Conservation (phyloP, 2,329 filamentous ascomycete species). For the Immersiporthe knoxdaviesiana region DNA sequence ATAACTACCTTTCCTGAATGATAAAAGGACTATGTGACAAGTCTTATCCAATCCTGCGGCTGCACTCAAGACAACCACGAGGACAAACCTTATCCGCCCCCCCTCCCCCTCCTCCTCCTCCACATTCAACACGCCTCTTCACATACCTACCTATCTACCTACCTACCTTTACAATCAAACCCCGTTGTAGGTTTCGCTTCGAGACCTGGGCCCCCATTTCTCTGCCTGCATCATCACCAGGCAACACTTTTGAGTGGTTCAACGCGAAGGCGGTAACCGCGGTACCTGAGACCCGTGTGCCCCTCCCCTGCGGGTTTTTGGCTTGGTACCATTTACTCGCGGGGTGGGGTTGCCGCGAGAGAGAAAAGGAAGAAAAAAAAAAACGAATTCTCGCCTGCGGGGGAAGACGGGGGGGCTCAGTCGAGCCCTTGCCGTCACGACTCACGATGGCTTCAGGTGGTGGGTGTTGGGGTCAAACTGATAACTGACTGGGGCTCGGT, state of each 20-base stretch:
- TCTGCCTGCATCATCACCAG: background rate
- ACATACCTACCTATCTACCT: background rate
- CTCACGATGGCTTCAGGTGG: background rate
- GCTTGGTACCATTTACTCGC: background rate
- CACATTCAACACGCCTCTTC: background rate
- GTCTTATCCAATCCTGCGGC: background rate
- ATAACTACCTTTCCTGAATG: no score
- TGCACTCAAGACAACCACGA: background rate
- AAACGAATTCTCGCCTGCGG: background rate
- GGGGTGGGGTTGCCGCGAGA: no score
- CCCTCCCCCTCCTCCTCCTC: no score
- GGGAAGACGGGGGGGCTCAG: no score
- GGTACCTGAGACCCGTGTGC: background rate
- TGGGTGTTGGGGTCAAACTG: background rate
- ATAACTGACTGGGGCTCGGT: no score
- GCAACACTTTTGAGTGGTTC: background rate
- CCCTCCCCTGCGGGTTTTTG: background rate
- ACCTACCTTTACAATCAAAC: background rate
- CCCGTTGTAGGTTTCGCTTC: background rate
- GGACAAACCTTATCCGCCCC: background rate
- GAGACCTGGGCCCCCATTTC: background rate
- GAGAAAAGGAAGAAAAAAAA: no score
- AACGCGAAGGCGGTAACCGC: background rate
- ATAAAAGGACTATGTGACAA: background rate
- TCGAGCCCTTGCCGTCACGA: background rate